phyloP scores from a whole-genome alignment of 768 basidiomycete genomes.

The Boletus rubropictus region DNA sequence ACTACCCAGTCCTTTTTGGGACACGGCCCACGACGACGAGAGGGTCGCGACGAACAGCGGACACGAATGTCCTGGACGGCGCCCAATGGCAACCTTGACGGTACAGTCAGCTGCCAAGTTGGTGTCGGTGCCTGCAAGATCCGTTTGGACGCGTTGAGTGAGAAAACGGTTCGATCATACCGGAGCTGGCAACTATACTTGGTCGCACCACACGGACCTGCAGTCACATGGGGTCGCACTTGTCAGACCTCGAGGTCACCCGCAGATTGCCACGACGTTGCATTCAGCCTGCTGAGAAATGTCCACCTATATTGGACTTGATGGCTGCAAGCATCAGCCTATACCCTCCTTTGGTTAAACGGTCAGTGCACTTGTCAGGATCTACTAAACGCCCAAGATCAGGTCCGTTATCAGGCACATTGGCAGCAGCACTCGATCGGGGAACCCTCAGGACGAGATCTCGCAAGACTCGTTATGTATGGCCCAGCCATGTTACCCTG shows the following conservation, averaged over 20 bases:
- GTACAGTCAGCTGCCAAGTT: neutral
- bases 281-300: conserved; percentile 9
- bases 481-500: conserved; percentile 28
- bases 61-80: no score
- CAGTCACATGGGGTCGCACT: conserved; percentile 11
- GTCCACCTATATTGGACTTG: conserved; percentile 14
- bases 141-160: conserved; percentile 1
- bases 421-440: conserved; percentile 19
- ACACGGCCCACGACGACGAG: no score
- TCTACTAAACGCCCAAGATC: conserved; percentile 22
- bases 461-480: conserved; percentile 22
- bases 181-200: conserved; percentile 22
- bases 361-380: conserved; percentile 20
- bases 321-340: no score
- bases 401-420: conserved; percentile 31
- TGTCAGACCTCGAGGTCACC: conserved; percentile 14
- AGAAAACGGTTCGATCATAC: conserved; percentile 25
- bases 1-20: conserved; percentile 16
- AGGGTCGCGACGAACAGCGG: neutral
- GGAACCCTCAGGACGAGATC: conserved; percentile 26
- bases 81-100: neutral
- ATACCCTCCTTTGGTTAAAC: conserved; percentile 32
- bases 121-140: conserved; percentile 13
- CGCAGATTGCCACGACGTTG: conserved; percentile 24
- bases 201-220: conserved; percentile 7